Evolutionary conservation across 495 filamentous ascomycete genomes (phyloP), one percentile per base, ranked within the genome.

Genomic region (Xylaria nigripes): DNA sequence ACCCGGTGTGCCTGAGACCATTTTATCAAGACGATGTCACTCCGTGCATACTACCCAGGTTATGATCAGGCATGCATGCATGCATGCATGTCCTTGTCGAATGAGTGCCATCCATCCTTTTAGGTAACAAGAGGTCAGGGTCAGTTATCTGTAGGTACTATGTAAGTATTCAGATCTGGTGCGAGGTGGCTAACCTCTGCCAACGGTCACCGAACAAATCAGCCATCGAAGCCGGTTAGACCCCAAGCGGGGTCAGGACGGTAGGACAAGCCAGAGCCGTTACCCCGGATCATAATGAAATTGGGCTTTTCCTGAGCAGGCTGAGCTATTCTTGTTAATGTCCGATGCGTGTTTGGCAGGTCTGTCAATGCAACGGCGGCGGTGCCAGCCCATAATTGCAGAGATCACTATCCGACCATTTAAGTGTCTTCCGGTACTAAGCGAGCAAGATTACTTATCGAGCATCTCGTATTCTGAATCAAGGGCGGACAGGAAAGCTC

Each of bases 281-380:
- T 27, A 32, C 23, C 16, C 30, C 32, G 42, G 32, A 25, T 23
- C 5, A 32, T n/a, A 22, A 27, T 22, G n/a, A 18, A 48, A 32
- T 22, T 9, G 34, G 10, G 8, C 30, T 8, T 42, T 32, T 36
- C 10, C 15, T 42, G 44, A 42, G 34, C 24, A 24, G 19, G 36
- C 29, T 29, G 15, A 29, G 29, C 22, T 30, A 23, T 13, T 46
- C 18, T 19, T 27, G 30, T 30, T 38, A 13, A 23, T 46, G 32
- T 40, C 43, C 43, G 29, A 54, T 54, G 51, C 45, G 42, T 30
- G 44, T 42, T 48, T 54, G 51, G 18, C 51, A 48, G 45, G 34
- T 42, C n/a, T 48, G 51, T 54, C 29, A 25, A 48, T 48, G 51
- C 32, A 54, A 48, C 51, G 34, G 47, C 16, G 30, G 45, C 13